phyloP scores from a whole-genome alignment of 805 yeast species.

The Candida awuae region DNA sequence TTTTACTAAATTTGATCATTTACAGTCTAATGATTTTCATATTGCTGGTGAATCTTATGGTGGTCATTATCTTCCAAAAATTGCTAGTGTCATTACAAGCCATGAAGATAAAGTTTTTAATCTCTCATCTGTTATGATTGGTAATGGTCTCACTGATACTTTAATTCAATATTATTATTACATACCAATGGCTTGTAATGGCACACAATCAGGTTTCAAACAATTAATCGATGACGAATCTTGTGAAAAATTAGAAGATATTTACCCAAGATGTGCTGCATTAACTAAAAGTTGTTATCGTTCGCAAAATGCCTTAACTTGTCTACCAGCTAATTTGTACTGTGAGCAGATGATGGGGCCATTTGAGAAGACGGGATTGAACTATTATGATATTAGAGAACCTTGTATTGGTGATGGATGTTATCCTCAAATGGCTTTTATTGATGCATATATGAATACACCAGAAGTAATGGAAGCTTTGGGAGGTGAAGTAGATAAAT shows the following conservation, averaged over 20 bases:
- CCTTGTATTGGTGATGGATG: constrained; percentile 67
- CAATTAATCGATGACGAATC: constrained; percentile 70
- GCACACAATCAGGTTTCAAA: constrained; percentile 67
- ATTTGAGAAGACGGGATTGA: constrained; percentile 76
- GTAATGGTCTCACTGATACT: constrained; percentile 87
- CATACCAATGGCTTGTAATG: constrained; percentile 88
- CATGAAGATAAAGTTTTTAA: constrained; percentile 52
- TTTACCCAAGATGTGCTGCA: constrained; percentile 69
- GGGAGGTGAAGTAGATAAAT: constrained; percentile 84
- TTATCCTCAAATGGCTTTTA: constrained; percentile 67
- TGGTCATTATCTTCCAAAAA: constrained; percentile 88
- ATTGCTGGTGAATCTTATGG: constrained; percentile 93
- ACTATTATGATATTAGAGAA: constrained; percentile 83
- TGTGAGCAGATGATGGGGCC: constrained; percentile 84
- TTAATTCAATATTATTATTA: constrained; percentile 69
- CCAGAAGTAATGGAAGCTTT: constrained; percentile 70
- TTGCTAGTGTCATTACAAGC: constrained; percentile 70
- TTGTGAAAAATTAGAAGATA: constrained; percentile 60
- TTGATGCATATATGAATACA: constrained; percentile 71
- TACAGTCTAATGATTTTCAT: constrained; percentile 54
- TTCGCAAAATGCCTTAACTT: constrained; percentile 65
- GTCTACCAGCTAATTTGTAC: constrained; percentile 87
- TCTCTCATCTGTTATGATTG: constrained; percentile 72
- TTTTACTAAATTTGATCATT: constrained; percentile 63
- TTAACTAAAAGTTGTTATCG: constrained; percentile 75